phyloP scores from a whole-genome alignment of 352 stramenopile genomes.

The Phytophthora melonis region DNA sequence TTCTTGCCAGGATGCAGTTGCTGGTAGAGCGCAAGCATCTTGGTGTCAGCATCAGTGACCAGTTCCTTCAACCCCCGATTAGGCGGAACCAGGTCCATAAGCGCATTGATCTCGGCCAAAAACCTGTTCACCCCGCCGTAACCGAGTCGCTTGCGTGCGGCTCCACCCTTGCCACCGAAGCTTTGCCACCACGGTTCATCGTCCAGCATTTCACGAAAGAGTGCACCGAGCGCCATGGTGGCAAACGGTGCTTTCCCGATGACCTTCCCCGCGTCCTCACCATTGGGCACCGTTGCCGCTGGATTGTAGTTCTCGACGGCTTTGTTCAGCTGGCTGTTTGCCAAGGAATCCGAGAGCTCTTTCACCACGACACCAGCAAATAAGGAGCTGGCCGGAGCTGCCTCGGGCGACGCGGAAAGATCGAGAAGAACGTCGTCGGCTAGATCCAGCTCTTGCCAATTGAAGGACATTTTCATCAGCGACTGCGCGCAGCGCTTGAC shows the following conservation, averaged over 20 bases:
- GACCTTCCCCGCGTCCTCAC: slow-evolving; percentile 9
- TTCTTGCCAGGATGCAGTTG: slow-evolving; percentile 72
- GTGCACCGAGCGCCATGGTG: slow-evolving; percentile 55
- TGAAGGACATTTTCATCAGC: slow-evolving; percentile 76
- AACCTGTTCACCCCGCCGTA: slow-evolving; percentile 77
- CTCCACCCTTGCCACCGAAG: slow-evolving; percentile 40
- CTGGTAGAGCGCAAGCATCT: slow-evolving; percentile 59
- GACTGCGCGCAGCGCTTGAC: slow-evolving; percentile 73
- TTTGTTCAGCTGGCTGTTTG: slow-evolving; percentile 72
- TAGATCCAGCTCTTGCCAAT: slow-evolving; percentile 71
- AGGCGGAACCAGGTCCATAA: slow-evolving; percentile 48
- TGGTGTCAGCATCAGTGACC: slow-evolving; percentile 46
- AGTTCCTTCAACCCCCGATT: slow-evolving; percentile 49
- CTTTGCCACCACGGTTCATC: slow-evolving; percentile 74
- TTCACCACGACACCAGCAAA: slow-evolving; percentile 65
- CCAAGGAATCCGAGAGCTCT: slow-evolving; percentile 51
- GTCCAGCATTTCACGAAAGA: slow-evolving; percentile 67
- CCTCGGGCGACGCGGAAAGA: slow-evolving; percentile 27
- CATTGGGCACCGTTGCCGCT: slow-evolving; percentile 10
- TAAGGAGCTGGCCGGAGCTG: slow-evolving; percentile 32
- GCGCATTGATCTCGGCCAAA: slow-evolving; percentile 65
- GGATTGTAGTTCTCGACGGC: slow-evolving; percentile 44
- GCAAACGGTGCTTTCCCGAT: slow-evolving; percentile 41
- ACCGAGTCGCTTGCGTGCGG: slow-evolving; percentile 54
- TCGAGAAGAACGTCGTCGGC: slow-evolving; percentile 60